Evolutionary conservation across 2,329 filamentous ascomycete genomes (phyloP), one percentile per base, ranked within the genome.

Genomic region (Parafenestella ontariensis): DNA sequence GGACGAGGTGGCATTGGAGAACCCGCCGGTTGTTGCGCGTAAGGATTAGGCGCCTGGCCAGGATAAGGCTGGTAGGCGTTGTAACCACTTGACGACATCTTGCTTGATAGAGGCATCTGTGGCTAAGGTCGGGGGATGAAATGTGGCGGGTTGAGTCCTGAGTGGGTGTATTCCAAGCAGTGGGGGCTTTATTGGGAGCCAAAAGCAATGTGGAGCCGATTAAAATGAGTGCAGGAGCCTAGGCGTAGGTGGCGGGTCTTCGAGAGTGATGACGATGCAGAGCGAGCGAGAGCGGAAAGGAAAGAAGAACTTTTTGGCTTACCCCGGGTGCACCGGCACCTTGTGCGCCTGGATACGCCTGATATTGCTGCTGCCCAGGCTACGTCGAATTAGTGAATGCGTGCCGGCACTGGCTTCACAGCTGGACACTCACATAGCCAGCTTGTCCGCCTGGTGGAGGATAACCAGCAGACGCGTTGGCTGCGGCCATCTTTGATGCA

Each of bases 261-360:
- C 42, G 54, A 62, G 49, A 59, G 56, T 52, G 67, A 71, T 67
- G 70, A 72, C 64, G 72, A 71, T 65, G 69, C 64, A 69, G 58
- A 67, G 59, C 52, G 69, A 59, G 65, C 65, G 59, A 68, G 51
- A 56, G 57, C 47, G 46, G 46, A 55, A 57, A 53, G 34, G 44
- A 62, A 60, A 49, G 59, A 62, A 66, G 56, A 58, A 57, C 58
- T 61, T 62, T 67, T 48, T 18, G 46, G 61, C 73, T 76, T 74
- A 74, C 74, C 43, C 43, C 69, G 65, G 65, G 66, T 66, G 69
- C 65, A 58, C 68, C 66, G 65, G 73, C 71, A 65, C 78, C 80
- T 59, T 78, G 79, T 69, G 82, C 85, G 59, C 79, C 80, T 64
- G 79, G 80, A 70, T 83, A 86, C 61, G 83, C 80, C 76, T 86